Evolutionary conservation across 495 filamentous ascomycete genomes (phyloP).

Genomic region (Oidiodendron maius): DNA sequence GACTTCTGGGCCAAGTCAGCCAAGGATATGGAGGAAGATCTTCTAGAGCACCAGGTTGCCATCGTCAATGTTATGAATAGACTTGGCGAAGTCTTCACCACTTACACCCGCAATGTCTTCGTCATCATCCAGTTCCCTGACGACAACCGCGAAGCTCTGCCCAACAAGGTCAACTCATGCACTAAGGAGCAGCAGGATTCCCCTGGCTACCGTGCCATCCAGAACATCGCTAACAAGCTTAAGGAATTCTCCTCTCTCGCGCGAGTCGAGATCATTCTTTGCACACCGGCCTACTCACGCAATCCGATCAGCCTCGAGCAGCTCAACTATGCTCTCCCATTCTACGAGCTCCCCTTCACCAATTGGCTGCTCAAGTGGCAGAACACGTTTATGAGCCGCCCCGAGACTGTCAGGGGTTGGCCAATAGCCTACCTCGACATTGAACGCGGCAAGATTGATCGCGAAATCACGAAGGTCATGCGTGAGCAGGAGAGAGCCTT

Average conservation of each 20-base stretch:
- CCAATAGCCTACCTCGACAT: conserved; percentile 16
- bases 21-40: neutral
- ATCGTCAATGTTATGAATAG: neutral
- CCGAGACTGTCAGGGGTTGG: neutral
- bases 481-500: neutral
- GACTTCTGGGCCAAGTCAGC: neutral
- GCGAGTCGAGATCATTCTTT: neutral
- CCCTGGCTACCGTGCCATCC: neutral
- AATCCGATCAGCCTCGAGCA: neutral
- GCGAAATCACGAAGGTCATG: no score
- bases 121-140: neutral
- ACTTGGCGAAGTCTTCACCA: neutral
- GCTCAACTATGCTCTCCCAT: conserved; percentile 1
- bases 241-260: neutral
- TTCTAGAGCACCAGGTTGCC: neutral
- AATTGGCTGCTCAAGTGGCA: conserved; percentile 4
- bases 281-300: neutral
- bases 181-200: neutral
- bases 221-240: neutral
- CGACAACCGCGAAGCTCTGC: neutral
- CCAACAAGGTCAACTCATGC: neutral
- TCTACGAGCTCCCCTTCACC: conserved; percentile 10
- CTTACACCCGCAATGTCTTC: neutral
- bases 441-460: conserved; percentile 8
- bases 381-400: neutral